Conservation (phyloP, 2,329 filamentous ascomycete species). For the Aspergillus jensenii region DNA sequence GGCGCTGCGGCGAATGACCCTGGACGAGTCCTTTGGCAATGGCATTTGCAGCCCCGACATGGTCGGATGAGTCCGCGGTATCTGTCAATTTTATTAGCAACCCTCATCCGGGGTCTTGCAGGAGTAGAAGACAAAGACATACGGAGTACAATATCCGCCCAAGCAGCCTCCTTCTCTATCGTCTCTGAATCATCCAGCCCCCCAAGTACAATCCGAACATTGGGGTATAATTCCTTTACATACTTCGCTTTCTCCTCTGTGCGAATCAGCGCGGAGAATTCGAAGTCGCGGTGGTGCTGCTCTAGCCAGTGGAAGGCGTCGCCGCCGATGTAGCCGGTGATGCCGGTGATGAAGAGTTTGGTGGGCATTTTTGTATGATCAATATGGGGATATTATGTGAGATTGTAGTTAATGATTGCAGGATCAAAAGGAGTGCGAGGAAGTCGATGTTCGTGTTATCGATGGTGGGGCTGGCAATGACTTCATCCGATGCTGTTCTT, state of each 20-base stretch:
- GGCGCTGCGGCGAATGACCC: conserved; percentile 15
- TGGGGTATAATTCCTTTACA: conserved; percentile 43
- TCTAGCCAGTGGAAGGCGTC: conserved; percentile 46
- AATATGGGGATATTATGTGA: conserved; percentile 42
- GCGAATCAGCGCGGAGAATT: conserved; percentile 40
- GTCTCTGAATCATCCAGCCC: conserved; percentile 30
- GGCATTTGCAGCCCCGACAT: conserved; percentile 40
- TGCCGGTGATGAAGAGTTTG: conserved; percentile 48
- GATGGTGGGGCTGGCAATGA: background rate
- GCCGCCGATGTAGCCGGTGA: conserved; percentile 53
- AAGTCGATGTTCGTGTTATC: too few species aligned
- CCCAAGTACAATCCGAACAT: conserved; percentile 53
- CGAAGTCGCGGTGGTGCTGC: conserved; percentile 42
- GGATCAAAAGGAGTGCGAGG: background rate
- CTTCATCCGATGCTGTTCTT: background rate
- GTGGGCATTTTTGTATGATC: conserved; percentile 52
- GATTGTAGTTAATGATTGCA: too few species aligned
- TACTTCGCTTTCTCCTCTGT: conserved; percentile 37
- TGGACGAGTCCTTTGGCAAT: conserved; percentile 46
- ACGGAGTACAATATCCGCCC: conserved; percentile 54
- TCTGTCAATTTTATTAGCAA: background rate
- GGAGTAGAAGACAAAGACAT: background rate
- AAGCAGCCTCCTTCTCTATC: conserved; percentile 12
- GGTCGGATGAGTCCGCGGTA: conserved; percentile 27
- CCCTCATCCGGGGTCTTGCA: background rate